phyloP scores from a whole-genome alignment of 257 asterid species.

The Ocimum tenuiflorum region DNA sequence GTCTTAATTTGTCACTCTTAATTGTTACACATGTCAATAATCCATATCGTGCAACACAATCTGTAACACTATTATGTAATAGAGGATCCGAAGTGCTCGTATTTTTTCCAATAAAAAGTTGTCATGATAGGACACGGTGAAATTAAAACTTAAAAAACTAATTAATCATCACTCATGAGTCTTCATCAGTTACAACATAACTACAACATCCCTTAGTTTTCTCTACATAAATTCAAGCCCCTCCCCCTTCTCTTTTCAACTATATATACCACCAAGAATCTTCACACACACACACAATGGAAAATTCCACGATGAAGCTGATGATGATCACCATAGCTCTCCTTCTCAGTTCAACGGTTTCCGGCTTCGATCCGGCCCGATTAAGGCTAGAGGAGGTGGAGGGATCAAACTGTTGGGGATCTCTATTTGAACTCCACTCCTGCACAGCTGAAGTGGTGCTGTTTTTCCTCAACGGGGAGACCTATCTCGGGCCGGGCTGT shows the following conservation, averaged over 20 bases:
- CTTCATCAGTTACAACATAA: too few relatives aligned
- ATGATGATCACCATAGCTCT: constrained; percentile 16
- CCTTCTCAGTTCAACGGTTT: constrained; percentile 14
- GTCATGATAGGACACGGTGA: too few relatives aligned
- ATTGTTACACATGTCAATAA: too few relatives aligned
- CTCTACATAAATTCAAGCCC: constrained; percentile 16
- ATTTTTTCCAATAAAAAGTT: too few relatives aligned
- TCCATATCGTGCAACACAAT: too few relatives aligned
- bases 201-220: constrained; percentile 17
- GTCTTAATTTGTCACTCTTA: too few relatives aligned
- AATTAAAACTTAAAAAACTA: too few relatives aligned
- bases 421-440: constrained; percentile 47
- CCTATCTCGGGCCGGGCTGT: constrained; percentile 61
- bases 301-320: constrained; percentile 25
- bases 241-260: constrained; percentile 3
- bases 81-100: too few relatives aligned
- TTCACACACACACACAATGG: constrained; percentile 12
- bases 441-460: constrained; percentile 58
- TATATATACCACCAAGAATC: neutral
- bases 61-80: too few relatives aligned
- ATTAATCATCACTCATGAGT: too few relatives aligned
- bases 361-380: constrained; percentile 19
- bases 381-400: constrained; percentile 17
- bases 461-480: constrained; percentile 61
- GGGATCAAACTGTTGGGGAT: constrained; percentile 47